Evolutionary conservation across 257 asterid genomes (phyloP).

Genomic region (Lavandula angustifolia): DNA sequence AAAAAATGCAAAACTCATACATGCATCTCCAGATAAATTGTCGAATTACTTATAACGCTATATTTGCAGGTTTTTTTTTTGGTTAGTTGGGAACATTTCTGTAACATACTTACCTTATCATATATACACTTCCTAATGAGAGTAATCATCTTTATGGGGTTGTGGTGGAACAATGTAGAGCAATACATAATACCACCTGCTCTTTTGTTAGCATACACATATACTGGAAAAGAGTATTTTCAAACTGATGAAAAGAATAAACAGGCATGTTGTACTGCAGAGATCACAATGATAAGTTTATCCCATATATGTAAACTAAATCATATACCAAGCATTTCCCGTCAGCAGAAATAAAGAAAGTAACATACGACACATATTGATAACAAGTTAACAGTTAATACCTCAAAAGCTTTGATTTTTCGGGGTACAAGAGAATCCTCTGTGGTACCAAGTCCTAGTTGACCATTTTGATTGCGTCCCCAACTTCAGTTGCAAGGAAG

Average conservation of each 20-base stretch:
- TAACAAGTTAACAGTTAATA: conserved; percentile 34
- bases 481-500: conserved; percentile 58
- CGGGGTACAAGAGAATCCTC: conserved; percentile 92
- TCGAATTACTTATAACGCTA: background rate
- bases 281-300: background rate
- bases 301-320: background rate
- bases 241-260: background rate
- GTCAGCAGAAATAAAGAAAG: background rate
- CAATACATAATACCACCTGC: background rate
- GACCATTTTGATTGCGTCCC: conserved; percentile 99
- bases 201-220: background rate
- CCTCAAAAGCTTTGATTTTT: conserved; percentile 87
- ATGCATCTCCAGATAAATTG: background rate
- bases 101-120: background rate
- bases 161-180: background rate
- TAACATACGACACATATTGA: conserved; percentile 15
- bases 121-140: background rate
- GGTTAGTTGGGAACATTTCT: background rate
- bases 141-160: background rate
- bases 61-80: conserved; percentile 8
- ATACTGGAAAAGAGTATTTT: background rate
- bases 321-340: background rate
- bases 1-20: conserved; percentile 11
- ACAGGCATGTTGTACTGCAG: background rate
- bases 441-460: conserved; percentile 91